Base-by-base conservation (phyloP, 2,329 filamentous ascomycete genomes). In the Diaporthe citrichinensis region DNA sequence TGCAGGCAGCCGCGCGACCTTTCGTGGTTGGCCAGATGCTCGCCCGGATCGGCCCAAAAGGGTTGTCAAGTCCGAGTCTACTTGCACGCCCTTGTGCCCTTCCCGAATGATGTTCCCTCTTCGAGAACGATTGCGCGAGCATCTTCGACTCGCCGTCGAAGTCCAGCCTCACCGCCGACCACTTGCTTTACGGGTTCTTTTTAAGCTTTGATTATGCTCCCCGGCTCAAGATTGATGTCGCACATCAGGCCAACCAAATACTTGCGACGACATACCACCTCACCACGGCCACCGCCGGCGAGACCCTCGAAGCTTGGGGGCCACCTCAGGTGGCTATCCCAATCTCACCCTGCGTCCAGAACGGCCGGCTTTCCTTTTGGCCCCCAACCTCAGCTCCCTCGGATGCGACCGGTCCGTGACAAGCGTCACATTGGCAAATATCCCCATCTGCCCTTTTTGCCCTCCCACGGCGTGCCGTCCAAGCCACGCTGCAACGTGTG, bases 91-190 rank as follows among this genome's bases (percentile, higher is more conserved):
- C 34, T 34, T n/a, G 20, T 51, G 25, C 58, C 57, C 57, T 73
- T 62, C 71, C 51, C 58, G 58, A 73, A 44, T 73, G 36, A 55
- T 65, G 58, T 55, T 73, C 25, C 71, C 71, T n/a, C 51, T 65
- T 65, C 58, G 7, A 65, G 71, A 44, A 73, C 20, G 46, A 73
- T 65, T 44, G 65, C 49, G 31, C 49, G 44, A 36, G 17, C 36
- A 7, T n/a, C n/a, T 44, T 31, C n/a, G 20, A 14, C 34, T 25
- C 51, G 36, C 49, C 34, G 12, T 41, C 23, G 3, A 69, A 49
- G 3, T 55, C 65, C 65, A 69, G 65, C 65, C 65, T 55, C 65
- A 69, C 49, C 65, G 34, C 46, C 65, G 65, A 69, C 65, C 25
- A 10, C 65, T 41, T 69, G 65, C 65, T 55, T 69, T 39, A 28